These are phyloP conservation scores for Stephania yunnanensis DNA, from an alignment of 164 flowering plant species.

Conservation along the genomic window DNA sequence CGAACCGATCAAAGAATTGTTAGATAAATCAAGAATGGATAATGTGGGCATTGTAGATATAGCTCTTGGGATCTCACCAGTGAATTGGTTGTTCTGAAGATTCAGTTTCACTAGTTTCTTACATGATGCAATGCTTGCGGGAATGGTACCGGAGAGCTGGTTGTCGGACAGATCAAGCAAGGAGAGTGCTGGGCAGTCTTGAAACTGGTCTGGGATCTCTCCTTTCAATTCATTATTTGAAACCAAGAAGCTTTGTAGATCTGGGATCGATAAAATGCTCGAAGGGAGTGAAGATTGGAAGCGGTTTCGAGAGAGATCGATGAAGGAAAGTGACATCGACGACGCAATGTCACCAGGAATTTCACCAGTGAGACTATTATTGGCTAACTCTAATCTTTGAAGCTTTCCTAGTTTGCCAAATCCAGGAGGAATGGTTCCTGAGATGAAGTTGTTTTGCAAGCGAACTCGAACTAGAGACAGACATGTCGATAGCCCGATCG, in stretches of 20 bases:
- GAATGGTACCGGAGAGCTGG: constrained; percentile 63
- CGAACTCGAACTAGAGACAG: constrained; percentile 72
- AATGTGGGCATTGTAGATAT: constrained; percentile 69
- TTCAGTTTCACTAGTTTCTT: constrained; percentile 63
- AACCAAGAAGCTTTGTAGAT: constrained; percentile 63
- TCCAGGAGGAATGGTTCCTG: constrained; percentile 74
- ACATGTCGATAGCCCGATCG: constrained; percentile 49
- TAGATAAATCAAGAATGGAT: constrained; percentile 80
- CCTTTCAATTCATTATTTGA: constrained; percentile 63
- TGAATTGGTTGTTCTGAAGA: constrained; percentile 55
- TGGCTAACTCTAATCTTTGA: constrained; percentile 72
- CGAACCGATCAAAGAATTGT: constrained; percentile 70
- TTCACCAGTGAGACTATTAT: constrained; percentile 63
- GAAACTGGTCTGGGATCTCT: constrained; percentile 73
- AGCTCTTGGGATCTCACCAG: constrained; percentile 63
- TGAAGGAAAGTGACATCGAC: constrained; percentile 69
- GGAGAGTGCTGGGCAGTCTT: constrained; percentile 74
- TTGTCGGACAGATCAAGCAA: constrained; percentile 82
- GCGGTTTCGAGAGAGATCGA: constrained; percentile 69
- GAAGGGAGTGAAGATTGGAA: constrained; percentile 76
- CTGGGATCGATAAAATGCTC: constrained; percentile 62
- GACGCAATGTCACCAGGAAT: constrained; percentile 68
- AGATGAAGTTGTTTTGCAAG: constrained; percentile 65
- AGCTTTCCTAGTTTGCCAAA: constrained; percentile 68
- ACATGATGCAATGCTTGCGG: constrained; percentile 73